These are phyloP conservation scores for Tulasnella sp. DNA, from an alignment of 768 basidiomycete genomes.

Conservation along the genomic window DNA sequence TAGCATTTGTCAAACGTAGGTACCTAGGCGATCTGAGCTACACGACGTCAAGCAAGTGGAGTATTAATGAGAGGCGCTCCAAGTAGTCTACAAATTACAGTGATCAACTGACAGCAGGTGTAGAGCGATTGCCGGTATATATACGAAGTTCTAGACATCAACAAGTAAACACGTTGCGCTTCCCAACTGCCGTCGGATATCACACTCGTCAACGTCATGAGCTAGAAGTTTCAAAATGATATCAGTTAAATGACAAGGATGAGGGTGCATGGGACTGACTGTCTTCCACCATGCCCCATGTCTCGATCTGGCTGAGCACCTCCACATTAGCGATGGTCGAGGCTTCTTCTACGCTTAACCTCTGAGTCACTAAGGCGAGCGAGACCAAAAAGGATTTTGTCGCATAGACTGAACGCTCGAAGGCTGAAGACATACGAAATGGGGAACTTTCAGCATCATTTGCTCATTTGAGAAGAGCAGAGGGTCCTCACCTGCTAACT, in stretches of 20 bases:
- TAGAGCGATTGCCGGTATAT: neutral
- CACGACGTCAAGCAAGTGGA: too few relatives aligned
- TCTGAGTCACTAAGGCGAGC: slow-evolving; percentile 68
- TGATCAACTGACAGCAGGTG: neutral
- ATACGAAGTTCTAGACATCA: neutral
- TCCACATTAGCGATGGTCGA: slow-evolving; percentile 80
- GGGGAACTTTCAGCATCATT: neutral
- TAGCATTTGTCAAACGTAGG: too few relatives aligned
- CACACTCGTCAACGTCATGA: slow-evolving; percentile 96
- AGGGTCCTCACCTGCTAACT: slow-evolving; percentile 65
- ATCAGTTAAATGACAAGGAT: neutral
- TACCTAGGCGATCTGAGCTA: too few relatives aligned
- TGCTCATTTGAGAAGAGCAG: neutral
- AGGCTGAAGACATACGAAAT: slow-evolving; percentile 38
- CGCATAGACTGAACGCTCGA: slow-evolving; percentile 82
- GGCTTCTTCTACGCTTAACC: slow-evolving; percentile 71
- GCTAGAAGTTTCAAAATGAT: slow-evolving; percentile 38
- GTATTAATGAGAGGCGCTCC: too few relatives aligned
- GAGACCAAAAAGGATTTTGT: slow-evolving; percentile 87
- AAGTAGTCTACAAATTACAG: too few relatives aligned
- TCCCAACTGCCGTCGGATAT: slow-evolving; percentile 76
- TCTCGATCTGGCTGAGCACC: slow-evolving; percentile 88
- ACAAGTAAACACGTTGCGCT: slow-evolving; percentile 56
- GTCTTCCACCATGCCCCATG: slow-evolving; percentile 99
- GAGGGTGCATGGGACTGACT: slow-evolving; percentile 46